These are phyloP conservation scores for Nothophoma quercina DNA, from an alignment of 2,329 filamentous ascomycete species.

Conservation along the genomic window DNA sequence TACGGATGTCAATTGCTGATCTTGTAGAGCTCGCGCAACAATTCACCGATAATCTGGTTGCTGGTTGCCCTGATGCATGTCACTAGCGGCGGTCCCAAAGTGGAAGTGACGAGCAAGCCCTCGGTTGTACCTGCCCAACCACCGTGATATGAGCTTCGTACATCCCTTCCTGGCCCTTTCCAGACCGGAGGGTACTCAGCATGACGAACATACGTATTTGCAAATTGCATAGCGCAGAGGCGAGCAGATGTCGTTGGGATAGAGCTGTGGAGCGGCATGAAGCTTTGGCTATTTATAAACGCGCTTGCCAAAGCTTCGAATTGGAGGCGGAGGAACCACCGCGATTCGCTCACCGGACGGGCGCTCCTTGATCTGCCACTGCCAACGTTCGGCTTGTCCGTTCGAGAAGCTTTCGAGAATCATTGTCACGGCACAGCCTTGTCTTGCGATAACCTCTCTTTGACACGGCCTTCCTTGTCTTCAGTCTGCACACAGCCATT, in stretches of 20 bases:
- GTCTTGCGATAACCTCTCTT: constrained; percentile 1
- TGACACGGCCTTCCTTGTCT: constrained; percentile 7
- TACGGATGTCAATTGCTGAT: not conserved
- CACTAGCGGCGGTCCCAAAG: constrained; percentile 4
- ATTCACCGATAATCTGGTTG: not conserved
- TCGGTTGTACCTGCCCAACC: constrained; percentile 12
- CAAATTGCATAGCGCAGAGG: not conserved
- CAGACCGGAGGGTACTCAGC: not conserved
- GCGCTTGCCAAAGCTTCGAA: constrained; percentile 3
- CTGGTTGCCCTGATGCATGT: constrained; percentile 3
- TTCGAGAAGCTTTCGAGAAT: constrained; percentile 27
- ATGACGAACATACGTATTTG: not conserved
- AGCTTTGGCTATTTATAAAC: constrained; percentile 10
- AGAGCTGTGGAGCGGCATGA: constrained; percentile 4
- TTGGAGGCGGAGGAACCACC: constrained; percentile 8
- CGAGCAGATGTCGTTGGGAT: constrained; percentile 2
- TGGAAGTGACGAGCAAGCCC: constrained; percentile 14
- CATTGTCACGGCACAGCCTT: constrained; percentile 6
- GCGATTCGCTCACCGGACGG: constrained; percentile 13
- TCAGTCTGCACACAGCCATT: constrained; percentile 5
- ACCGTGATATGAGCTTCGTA: not conserved
- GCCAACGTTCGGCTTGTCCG: constrained; percentile 23
- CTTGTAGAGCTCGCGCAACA: constrained; percentile 2
- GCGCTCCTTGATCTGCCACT: constrained; percentile 14
- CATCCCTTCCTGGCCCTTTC: not conserved